Evolutionary conservation across 139 green algal species (phyloP).

Genomic region (Edaphochlamys debaryana): DNA sequence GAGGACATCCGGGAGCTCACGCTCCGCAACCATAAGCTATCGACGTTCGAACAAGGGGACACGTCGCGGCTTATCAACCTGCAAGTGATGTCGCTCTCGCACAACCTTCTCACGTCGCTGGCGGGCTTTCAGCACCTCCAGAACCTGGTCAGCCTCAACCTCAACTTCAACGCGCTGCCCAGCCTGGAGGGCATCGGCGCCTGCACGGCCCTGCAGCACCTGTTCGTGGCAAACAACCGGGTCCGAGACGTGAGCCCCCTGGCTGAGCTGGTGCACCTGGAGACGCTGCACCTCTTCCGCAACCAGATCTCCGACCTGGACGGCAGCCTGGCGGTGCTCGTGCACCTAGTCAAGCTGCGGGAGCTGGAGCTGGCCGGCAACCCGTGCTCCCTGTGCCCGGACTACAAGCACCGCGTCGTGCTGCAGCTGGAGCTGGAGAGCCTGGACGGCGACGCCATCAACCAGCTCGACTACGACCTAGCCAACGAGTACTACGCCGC

Average conservation of each 20-base stretch:
- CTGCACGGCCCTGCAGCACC: slow-evolving; percentile 46
- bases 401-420: slow-evolving; percentile 44
- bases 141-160: slow-evolving; percentile 44
- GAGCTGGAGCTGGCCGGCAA: slow-evolving; percentile 53
- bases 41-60: slow-evolving; percentile 15
- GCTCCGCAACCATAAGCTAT: slow-evolving; percentile 39
- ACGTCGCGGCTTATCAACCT: slow-evolving; percentile 14
- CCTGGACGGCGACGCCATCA: slow-evolving; percentile 36
- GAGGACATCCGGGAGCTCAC: slow-evolving; percentile 44
- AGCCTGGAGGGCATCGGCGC: slow-evolving; percentile 43
- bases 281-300: slow-evolving; percentile 34
- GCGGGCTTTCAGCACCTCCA: slow-evolving; percentile 36
- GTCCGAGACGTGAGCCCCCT: slow-evolving; percentile 39
- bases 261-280: slow-evolving; percentile 5
- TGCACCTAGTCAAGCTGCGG: slow-evolving; percentile 15
- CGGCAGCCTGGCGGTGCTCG: not conserved
- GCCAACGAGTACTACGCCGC: slow-evolving; percentile 39
- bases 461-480: slow-evolving; percentile 43
- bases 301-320: slow-evolving; percentile 50
- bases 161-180: slow-evolving; percentile 52
- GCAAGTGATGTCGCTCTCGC: slow-evolving; percentile 48
- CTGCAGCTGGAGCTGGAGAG: slow-evolving; percentile 40
- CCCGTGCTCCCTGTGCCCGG: slow-evolving; percentile 11
- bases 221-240: slow-evolving; percentile 48
- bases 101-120: slow-evolving; percentile 47